Base-by-base conservation (phyloP, 2,329 filamentous ascomycete species). In the Podosphaera aphanis region DNA sequence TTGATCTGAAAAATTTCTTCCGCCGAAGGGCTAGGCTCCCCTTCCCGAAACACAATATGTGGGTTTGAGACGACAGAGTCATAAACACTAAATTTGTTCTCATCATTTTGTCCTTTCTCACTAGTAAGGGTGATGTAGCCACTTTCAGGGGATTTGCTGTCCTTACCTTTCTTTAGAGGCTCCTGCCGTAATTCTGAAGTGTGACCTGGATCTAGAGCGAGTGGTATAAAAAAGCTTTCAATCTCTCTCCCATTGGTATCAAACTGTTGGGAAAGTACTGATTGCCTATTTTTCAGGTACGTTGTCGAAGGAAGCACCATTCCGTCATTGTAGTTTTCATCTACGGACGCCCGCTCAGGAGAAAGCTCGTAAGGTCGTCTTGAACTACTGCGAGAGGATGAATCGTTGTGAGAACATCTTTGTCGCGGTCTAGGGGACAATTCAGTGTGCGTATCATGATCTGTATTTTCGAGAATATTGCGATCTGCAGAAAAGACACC, bases 31-130 rank as follows among this genome's bases (percentile, higher is more conserved):
- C 74, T 69, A 39, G 81, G 73, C 1, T 74, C 74, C 61, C 86
- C 90, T 56, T 93, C 83, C 59, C 93, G 84, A 59, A 85, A 92
- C 19, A 84, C 81, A 55, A 93, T 93, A 56, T 93, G 85, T n/a
- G 85, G 83, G 15, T 83, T 85, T 2, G 76, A 71, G 48, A 64
- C 60, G 46, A 66, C 64, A 1, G 69, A 70, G 38, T 70, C 69
- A 15, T 56, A 57, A 42, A 66, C 67, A n/a, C 53, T 48, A 2
- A 51, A 49, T 42, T 50, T 54, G n/a, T 49, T 48, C 8, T 42
- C 31, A 5, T 55, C 52, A 52, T 62, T 68, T 44, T 72, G 66
- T 15, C 43, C 36, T 15, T 62, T 52, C 2, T 57, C 49, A 19
- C 60, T 53, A n/a, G 61, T 57, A 5, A 62, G 55, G 44, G 60